Base-by-base conservation (phyloP, 257 asterid genomes). In the Nicotiana noctiflora region DNA sequence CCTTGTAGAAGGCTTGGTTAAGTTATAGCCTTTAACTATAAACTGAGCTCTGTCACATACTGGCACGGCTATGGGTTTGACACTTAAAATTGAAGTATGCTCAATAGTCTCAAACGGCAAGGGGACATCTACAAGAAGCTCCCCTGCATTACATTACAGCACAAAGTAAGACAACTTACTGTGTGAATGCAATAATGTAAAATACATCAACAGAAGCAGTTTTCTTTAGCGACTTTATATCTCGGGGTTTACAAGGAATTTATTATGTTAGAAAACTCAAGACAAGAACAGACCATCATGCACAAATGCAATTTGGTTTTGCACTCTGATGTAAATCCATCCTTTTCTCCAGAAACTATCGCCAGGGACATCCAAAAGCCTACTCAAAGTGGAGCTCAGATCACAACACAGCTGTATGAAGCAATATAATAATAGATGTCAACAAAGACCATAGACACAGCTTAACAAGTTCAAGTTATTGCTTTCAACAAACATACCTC, bases 11-110 rank as follows among this genome's bases (percentile, higher is more conserved):
- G 91, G 88, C 67, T 80, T 84, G 25, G 88, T 79, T 83, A 92
- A 82, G 80, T 92, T 92, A 63, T 83, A 74, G 76, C 97, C 96
- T 86, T 88, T 91, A 80, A 92, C 90, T 46, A 61, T 68, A 81
- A 92, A 89, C 77, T 88, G 91, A 83, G 92, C 89, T 83, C 79
- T 87, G 77, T 67, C 90, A 76, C 94, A 89, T 77, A 85, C 87
- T n/a, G 93, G 75, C 77, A 91, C 91, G 1, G 97, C 97, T 78
- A 92, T 89, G 60, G 97, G 97, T 81, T 80, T 92, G 83, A 92
- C 84, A 70, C 88, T 86, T 81, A 90, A 86, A 85, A 92, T 85
- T 74, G 84, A 81, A 82, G 90, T 82, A 52, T 65, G 79, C 75
- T 84, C 61, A 79, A 80, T 81, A 60, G 85, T 81, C 82, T 77